Conservation (phyloP, 495 filamentous ascomycete species). For the Penicillium subrubescens region DNA sequence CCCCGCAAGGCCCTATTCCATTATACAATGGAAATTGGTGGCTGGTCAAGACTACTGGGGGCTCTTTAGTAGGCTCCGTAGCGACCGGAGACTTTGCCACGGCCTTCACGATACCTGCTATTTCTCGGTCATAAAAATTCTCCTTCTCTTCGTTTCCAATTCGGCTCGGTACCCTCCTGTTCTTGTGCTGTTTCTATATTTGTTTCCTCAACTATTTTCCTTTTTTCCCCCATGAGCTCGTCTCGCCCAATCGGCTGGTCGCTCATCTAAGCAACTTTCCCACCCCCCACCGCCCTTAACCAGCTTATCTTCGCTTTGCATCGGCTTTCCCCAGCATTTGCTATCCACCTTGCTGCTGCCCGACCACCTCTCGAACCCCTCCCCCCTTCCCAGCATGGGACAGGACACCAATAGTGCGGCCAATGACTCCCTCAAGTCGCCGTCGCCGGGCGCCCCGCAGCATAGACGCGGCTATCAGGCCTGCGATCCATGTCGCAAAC, state of each 20-base stretch:
- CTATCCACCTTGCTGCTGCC: constrained; percentile 25
- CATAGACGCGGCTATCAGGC: constrained; percentile 81
- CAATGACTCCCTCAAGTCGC: constrained; percentile 30
- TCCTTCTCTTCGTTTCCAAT: background rate
- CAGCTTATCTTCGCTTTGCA: constrained; percentile 51
- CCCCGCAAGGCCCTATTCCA: constrained; percentile 19
- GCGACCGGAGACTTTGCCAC: background rate
- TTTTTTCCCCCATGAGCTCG: background rate
- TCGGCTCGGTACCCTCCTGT: background rate
- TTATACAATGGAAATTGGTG: constrained; percentile 28
- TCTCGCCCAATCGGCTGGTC: constrained; percentile 21
- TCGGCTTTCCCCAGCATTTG: constrained; percentile 41
- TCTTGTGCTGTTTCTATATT: background rate
- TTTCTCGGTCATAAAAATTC: background rate
- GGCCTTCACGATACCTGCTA: background rate
- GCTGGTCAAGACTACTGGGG: constrained; percentile 14
- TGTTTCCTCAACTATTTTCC: background rate
- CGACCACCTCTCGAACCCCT: constrained; percentile 15
- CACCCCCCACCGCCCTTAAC: constrained; percentile 44
- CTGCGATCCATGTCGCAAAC: constrained; percentile 86
- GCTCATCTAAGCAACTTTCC: constrained; percentile 25
- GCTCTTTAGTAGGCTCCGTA: constrained; percentile 4
- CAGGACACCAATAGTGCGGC: constrained; percentile 29
- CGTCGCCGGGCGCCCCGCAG: constrained; percentile 43
- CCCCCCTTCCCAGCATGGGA: constrained; percentile 23